phyloP scores from a whole-genome alignment of 2,329 filamentous ascomycete genomes.

The Penicillium sp. region DNA sequence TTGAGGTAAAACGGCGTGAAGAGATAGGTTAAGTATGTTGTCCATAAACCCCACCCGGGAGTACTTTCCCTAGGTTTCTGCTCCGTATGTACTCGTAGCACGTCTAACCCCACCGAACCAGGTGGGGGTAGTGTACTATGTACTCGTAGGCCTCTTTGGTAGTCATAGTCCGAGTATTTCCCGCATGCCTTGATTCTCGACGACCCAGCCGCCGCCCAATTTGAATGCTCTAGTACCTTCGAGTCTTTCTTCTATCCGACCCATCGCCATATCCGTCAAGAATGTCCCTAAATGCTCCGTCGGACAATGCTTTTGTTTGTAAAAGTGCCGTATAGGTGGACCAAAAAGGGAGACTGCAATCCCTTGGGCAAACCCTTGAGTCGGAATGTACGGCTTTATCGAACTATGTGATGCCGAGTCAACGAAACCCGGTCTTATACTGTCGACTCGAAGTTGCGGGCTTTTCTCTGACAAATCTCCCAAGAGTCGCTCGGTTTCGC shows the following conservation, averaged over 20 bases:
- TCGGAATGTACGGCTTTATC: slow-evolving; percentile 36
- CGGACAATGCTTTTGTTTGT: slow-evolving; percentile 33
- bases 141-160: too few relatives aligned
- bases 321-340: slow-evolving; percentile 18
- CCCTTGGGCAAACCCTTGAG: slow-evolving; percentile 26
- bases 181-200: slow-evolving; percentile 16
- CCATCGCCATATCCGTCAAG: slow-evolving; percentile 46
- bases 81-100: too few relatives aligned
- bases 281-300: slow-evolving; percentile 48
- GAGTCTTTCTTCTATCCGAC: slow-evolving; percentile 9
- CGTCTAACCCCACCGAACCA: too few relatives aligned
- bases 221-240: slow-evolving; percentile 11
- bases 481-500: slow-evolving; percentile 59
- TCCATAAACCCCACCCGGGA: too few relatives aligned
- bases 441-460: slow-evolving; percentile 49
- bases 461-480: slow-evolving; percentile 48
- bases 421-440: slow-evolving; percentile 57
- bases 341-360: slow-evolving; percentile 22
- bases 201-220: slow-evolving; percentile 13
- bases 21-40: too few relatives aligned
- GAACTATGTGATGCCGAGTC: slow-evolving; percentile 45
- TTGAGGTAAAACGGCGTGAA: too few relatives aligned
- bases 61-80: too few relatives aligned
- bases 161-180: slow-evolving; percentile 12
- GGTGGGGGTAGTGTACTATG: too few relatives aligned